Percentiles rank a stretch among this genome's conserved stretches.
phyloP scores from a whole-genome alignment of 225 moss, liverwort and hornwort genomes.

The Sphagnum contortum region DNA sequence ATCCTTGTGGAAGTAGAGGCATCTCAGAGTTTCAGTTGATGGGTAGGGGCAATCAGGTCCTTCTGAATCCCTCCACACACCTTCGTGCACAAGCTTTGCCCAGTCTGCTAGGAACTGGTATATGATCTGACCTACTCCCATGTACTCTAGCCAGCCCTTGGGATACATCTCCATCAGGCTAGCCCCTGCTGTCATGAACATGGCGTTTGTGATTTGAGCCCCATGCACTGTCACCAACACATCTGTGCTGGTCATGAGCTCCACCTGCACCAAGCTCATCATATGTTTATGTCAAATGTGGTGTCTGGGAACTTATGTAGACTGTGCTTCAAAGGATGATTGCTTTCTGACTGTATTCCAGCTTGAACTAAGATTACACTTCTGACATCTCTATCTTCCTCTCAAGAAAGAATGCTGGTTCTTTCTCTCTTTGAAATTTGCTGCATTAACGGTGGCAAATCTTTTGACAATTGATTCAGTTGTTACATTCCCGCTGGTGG shows the following conservation, averaged over 20 bases:
- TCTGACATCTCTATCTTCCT: not conserved
- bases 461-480: too few species aligned
- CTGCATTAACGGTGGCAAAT: too few species aligned
- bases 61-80: constrained; percentile 52
- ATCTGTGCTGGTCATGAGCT: constrained; percentile 55
- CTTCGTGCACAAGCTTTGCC: constrained; percentile 40
- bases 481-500: too few species aligned
- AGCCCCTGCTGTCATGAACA: constrained; percentile 74
- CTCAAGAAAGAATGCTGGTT: too few species aligned
- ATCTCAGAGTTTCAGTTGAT: constrained; percentile 23
- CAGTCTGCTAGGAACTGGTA: constrained; percentile 72
- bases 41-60: constrained; percentile 71
- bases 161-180: constrained; percentile 84
- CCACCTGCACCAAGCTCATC: constrained; percentile 37
- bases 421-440: too few species aligned
- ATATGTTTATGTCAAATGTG: not conserved
- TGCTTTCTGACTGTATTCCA: too few species aligned
- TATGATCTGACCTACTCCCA: constrained; percentile 73
- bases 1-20: constrained; percentile 68
- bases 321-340: not conserved
- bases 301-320: not conserved
- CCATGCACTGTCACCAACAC: constrained; percentile 72
- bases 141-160: constrained; percentile 82
- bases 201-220: constrained; percentile 88
- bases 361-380: not conserved